phyloP scores from a whole-genome alignment of 164 flowering plant genomes.

The Annona squamosa region DNA sequence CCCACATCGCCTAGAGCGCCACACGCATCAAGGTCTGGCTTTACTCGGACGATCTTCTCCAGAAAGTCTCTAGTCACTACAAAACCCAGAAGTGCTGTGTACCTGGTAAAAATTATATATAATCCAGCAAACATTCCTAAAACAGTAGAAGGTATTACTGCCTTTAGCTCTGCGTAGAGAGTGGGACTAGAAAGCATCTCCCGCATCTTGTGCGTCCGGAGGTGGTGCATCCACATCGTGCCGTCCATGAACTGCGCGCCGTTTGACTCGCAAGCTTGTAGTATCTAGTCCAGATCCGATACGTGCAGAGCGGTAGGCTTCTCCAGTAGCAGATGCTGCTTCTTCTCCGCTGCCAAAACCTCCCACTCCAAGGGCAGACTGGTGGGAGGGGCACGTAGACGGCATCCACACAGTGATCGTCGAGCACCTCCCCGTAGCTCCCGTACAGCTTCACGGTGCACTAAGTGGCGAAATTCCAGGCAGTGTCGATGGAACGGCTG shows the following conservation, averaged over 20 bases:
- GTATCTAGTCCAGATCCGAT: slow-evolving; percentile 32
- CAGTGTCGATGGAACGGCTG: slow-evolving; percentile 56
- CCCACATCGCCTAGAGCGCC: slow-evolving; percentile 43
- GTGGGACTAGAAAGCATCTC: slow-evolving; percentile 33
- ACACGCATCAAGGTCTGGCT: slow-evolving; percentile 35
- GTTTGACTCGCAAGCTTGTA: slow-evolving; percentile 44
- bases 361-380: slow-evolving; percentile 55
- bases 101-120: slow-evolving; percentile 19
- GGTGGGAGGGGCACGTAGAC: slow-evolving; percentile 67
- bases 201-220: slow-evolving; percentile 50
- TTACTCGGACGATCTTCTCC: slow-evolving; percentile 29
- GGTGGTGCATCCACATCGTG: slow-evolving; percentile 80
- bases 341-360: slow-evolving; percentile 41
- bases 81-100: slow-evolving; percentile 17
- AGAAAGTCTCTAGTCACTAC: slow-evolving; percentile 18
- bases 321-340: slow-evolving; percentile 64
- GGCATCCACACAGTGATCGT: slow-evolving; percentile 58
- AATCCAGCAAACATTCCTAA: not conserved
- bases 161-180: slow-evolving; percentile 44
- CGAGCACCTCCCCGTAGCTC: slow-evolving; percentile 49
- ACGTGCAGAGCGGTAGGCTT: slow-evolving; percentile 59
- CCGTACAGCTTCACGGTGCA: slow-evolving; percentile 45
- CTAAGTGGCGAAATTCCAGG: slow-evolving; percentile 36
- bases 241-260: slow-evolving; percentile 78
- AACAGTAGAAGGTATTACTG: slow-evolving; percentile 18